These are phyloP conservation scores for Aspergillus vadensis DNA, from an alignment of 2,329 filamentous ascomycete genomes.

Conservation along the genomic window DNA sequence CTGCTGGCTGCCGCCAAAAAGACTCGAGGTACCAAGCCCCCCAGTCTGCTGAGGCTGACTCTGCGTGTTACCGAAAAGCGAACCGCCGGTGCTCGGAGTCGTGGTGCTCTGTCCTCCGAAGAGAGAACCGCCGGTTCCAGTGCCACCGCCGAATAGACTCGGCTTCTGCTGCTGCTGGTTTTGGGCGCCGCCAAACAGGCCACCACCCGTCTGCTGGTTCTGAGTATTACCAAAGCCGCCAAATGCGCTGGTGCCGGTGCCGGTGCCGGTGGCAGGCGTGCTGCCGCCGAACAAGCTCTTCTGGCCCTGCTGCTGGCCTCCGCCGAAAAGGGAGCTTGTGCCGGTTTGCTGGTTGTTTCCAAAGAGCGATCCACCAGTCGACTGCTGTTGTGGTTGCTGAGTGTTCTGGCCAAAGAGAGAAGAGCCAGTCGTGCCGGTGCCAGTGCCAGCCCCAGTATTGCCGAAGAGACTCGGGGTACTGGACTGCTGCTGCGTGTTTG, in stretches of 20 bases:
- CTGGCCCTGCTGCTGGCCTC: conserved; percentile 36
- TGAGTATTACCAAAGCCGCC: conserved; percentile 48
- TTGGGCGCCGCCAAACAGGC: conserved; percentile 49
- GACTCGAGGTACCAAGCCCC: conserved; percentile 41
- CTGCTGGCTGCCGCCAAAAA: conserved; percentile 58
- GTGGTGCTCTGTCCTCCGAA: conserved; percentile 44
- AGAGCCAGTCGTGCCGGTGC: conserved; percentile 28
- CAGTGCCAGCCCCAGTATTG: conserved; percentile 14
- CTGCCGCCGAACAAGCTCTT: conserved; percentile 48
- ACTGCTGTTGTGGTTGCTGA: conserved; percentile 38
- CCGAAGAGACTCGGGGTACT: conserved; percentile 49
- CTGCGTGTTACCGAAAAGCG: conserved; percentile 59
- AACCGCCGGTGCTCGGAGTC: conserved; percentile 45
- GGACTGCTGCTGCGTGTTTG: conserved; percentile 47
- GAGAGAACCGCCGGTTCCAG: conserved; percentile 47
- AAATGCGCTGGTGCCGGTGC: conserved; percentile 31
- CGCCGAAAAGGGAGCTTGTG: conserved; percentile 38
- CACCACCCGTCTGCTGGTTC: conserved; percentile 42
- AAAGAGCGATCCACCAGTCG: conserved; percentile 45
- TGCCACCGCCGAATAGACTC: conserved; percentile 56
- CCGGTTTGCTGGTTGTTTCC: conserved; percentile 41
- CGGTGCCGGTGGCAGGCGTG: conserved; percentile 29
- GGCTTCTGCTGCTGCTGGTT: conserved; percentile 59
- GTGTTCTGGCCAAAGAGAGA: conserved; percentile 44
- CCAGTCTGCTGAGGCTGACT: conserved; percentile 38